Evolutionary conservation across 1,284 basidiomycete genomes (phyloP), one percentile per base, ranked within the genome.

Genomic region (Fomes fomentarius): DNA sequence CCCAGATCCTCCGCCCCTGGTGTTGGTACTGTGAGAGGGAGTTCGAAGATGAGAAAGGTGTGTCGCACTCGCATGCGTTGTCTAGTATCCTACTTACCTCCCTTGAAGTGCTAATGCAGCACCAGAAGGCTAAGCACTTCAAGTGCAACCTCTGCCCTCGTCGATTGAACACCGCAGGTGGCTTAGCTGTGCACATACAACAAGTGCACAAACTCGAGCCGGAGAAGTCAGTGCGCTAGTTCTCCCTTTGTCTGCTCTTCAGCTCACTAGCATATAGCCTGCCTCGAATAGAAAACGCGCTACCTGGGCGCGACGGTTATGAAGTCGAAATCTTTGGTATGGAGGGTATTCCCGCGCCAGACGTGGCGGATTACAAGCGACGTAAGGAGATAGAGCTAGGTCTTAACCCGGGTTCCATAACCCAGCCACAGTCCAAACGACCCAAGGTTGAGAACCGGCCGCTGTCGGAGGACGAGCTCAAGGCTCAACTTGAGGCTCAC

Each of bases 21-120:
- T 96, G 94, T 77, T 98, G 95, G 96, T 98, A 98, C 74, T 98
- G 96, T 80, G 96, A 99, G 76, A 87, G 95, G 71, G 96, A 96
- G 74, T 98, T 97, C 67, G 94, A 97, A 73, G 95, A 97, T 83
- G 94, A 96, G 74, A 96, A 96, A 76, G 93, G 93, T 93, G 60
- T 60, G 48, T 57, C 39, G 24, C 24, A 14, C 52, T 37, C 21
- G 25, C 40, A 17, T 22, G 14, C 21, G 6, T 17, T n/a, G 9
- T 9, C 12, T 7, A 12, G 24, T 21, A n/a, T 25, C 19, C 24
- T 12, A 15, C 52, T 60, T 10, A 56, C 28, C 7, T 35, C 39
- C 26, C 14, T 34, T 55, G 6, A 64, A 96, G 97, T 99, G 57
- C 83, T 99, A 60, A 91, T 99, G 84, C 94, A 97, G 72, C 96